Conservation (phyloP, 164 flowering plant species). For the Sextonia rubra region DNA sequence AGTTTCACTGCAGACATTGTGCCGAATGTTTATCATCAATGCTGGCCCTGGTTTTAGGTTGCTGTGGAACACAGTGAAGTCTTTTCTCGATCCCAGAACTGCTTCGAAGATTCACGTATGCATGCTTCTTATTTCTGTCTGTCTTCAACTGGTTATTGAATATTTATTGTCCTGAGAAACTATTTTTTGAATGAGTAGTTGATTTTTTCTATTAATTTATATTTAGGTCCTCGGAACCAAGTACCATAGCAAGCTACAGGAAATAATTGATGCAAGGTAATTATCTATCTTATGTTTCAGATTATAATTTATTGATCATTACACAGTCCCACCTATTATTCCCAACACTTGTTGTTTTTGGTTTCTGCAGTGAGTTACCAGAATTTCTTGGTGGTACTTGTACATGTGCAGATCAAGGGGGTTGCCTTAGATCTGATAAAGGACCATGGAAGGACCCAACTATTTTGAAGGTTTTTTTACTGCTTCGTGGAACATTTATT, state of each 20-base stretch:
- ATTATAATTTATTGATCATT: not conserved
- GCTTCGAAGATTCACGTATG: constrained; percentile 89
- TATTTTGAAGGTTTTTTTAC: constrained; percentile 32
- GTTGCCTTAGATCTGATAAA: constrained; percentile 40
- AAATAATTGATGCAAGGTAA: constrained; percentile 86
- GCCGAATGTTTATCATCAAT: constrained; percentile 88
- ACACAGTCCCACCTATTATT: not conserved
- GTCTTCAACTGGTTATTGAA: not conserved
- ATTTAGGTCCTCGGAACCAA: constrained; percentile 81
- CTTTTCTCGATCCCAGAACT: constrained; percentile 82
- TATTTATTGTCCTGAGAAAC: not conserved
- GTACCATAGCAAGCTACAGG: constrained; percentile 82
- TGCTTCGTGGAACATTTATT: not conserved
- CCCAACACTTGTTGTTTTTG: not conserved
- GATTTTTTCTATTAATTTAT: not conserved
- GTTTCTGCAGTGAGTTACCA: constrained; percentile 60
- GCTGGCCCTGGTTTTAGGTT: constrained; percentile 95
- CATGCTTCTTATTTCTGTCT: not conserved
- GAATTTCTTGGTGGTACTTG: constrained; percentile 50
- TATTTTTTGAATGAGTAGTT: not conserved
- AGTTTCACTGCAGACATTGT: constrained; percentile 54
- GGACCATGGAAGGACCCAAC: constrained; percentile 46
- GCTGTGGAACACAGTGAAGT: constrained; percentile 79
- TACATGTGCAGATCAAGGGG: constrained; percentile 37
- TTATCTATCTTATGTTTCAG: not conserved